Percentiles rank a stretch among this genome's conserved stretches.
phyloP scores from a whole-genome alignment of 441 rosid genomes.

The Gossypium schwendimanii region DNA sequence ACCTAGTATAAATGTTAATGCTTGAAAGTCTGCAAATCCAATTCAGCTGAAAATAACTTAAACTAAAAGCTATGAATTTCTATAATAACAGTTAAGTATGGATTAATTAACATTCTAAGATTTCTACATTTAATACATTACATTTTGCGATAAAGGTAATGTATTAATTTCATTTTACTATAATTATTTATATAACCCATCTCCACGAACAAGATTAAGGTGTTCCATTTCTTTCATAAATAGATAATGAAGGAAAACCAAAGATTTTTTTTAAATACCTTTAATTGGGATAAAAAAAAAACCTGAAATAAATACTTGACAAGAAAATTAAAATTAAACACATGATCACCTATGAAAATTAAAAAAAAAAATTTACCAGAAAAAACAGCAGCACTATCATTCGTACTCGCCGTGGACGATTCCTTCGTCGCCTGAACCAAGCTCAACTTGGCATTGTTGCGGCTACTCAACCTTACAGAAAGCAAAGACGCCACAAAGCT shows the following conservation, averaged over 20 bases:
- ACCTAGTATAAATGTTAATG: neutral
- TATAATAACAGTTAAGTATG: neutral
- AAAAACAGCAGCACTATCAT: conserved; percentile 19
- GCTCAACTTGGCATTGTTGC: conserved; percentile 21
- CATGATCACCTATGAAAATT: neutral
- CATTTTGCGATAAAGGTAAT: too few relatives aligned
- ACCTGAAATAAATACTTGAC: neutral
- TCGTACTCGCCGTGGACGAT: conserved; percentile 23
- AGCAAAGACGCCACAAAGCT: conserved; percentile 15
- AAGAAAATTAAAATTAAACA: conserved; percentile 3
- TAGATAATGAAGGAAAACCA: neutral
- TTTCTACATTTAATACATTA: neutral
- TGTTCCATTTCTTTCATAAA: neutral
- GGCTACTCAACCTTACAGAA: neutral
- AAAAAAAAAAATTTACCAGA: conserved; percentile 23
- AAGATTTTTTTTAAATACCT: neutral
- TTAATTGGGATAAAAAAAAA: neutral
- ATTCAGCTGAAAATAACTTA: neutral
- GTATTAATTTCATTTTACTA: too few relatives aligned
- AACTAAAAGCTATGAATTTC: neutral
- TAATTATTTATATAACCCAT: too few relatives aligned
- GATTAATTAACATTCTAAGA: neutral
- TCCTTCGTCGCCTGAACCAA: conserved; percentile 38
- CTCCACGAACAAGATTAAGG: too few relatives aligned
- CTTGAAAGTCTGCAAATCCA: neutral